Conservation (phyloP, 208 protist species). For the Trichomonas tenax region DNA sequence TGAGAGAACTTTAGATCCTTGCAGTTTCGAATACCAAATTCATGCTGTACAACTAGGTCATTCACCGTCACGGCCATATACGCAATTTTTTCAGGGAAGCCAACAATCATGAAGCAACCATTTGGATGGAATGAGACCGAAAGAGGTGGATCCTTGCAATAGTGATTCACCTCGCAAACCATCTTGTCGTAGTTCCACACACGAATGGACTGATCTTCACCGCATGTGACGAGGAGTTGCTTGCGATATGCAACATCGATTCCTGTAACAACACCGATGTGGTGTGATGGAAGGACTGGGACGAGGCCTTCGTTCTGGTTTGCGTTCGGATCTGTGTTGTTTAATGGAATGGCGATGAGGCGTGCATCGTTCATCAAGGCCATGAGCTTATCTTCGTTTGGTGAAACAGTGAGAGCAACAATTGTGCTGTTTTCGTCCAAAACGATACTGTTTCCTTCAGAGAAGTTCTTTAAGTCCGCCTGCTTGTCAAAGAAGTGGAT, state of each 20-base stretch:
- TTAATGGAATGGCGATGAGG: neutral
- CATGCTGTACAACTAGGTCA: neutral
- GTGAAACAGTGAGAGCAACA: neutral
- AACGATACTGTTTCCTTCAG: neutral
- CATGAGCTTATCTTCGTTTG: neutral
- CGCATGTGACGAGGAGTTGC: neutral
- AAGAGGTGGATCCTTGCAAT: neutral
- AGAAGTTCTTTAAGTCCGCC: neutral
- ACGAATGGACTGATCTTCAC: neutral
- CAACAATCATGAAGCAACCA: neutral
- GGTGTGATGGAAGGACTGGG: neutral
- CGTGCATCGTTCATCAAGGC: neutral
- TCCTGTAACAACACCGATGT: neutral
- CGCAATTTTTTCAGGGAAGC: neutral
- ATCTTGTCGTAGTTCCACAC: constrained; percentile 15
- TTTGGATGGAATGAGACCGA: neutral
- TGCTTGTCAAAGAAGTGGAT: neutral
- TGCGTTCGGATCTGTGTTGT: neutral
- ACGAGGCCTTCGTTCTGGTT: neutral
- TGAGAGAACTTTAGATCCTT: neutral
- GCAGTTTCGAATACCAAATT: neutral
- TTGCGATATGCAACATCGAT: neutral
- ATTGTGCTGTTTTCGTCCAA: neutral
- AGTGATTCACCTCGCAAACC: neutral
- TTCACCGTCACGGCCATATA: neutral